Base-by-base conservation (phyloP, 2,329 filamentous ascomycete genomes). In the Arachnomyces sp. region DNA sequence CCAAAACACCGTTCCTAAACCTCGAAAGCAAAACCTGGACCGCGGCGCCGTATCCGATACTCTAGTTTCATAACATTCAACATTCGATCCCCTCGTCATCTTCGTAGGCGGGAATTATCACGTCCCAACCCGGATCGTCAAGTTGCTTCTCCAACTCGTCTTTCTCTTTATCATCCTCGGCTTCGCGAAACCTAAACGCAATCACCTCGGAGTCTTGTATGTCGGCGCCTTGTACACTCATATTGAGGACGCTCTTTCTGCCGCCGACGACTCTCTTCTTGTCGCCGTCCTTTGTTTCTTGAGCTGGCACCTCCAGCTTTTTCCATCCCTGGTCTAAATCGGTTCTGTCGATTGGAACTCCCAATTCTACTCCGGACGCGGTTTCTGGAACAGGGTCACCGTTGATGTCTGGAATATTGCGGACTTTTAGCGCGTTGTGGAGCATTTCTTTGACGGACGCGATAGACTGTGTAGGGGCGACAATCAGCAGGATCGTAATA, bases 401-500 rank as follows among this genome's bases (percentile, higher is more conserved):
- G 37, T 63, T 62, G 35, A 71, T 61, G 31, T 66, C 54, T 29
- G 43, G 56, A 9, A 68, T 45, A 3, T 59, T 62, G n/a, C 63
- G 64, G 28, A 68, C 61, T 36, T 64, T 56, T 1, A 88, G 63
- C 8, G 77, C 65, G 1, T 67, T 61, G 13, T 84, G 62, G 2
- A 89, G 73, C 14, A 78, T 71, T 13, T 67, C 51, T 42, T 78
- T 78, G 43, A 84, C 65, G 1, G 68, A 61, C 12, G 68, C 62
- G 53, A 86, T 77, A 8, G 77, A 61, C 30, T 73, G 71, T 11
- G 73, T 64, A 4, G 78, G 66, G 30, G 78, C 72, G 34, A 82
- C 71, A 46, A 84, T 80, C 43, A 88, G 69, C 52, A 84, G 77
- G 48, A 87, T 70, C 3, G 82, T 88, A 52, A 80, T 75, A 43